Conservation (phyloP, 2,329 filamentous ascomycete genomes). For the Colletotrichum tropicicola region DNA sequence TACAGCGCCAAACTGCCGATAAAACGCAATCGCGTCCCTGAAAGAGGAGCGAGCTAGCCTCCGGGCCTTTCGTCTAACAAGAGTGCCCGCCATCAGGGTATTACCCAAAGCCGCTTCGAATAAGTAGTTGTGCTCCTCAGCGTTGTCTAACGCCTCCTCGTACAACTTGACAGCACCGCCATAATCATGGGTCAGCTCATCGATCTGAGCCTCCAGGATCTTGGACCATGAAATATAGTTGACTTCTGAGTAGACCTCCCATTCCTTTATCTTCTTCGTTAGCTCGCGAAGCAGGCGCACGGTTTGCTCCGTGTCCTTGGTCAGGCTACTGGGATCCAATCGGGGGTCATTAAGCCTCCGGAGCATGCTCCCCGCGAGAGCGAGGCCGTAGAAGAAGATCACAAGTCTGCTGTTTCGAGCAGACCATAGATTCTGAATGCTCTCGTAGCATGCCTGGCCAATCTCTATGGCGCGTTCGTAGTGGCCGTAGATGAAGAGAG, state of each 20-base stretch:
- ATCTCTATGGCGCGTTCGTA: constrained; percentile 67
- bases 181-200: constrained; percentile 67
- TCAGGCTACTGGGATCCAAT: constrained; percentile 50
- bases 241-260: constrained; percentile 70
- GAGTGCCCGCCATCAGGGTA: constrained; percentile 77
- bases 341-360: constrained; percentile 58
- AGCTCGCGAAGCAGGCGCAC: constrained; percentile 63
- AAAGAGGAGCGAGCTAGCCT: constrained; percentile 76
- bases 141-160: constrained; percentile 77
- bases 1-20: constrained; percentile 73
- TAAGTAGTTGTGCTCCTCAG: constrained; percentile 70
- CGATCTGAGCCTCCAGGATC: constrained; percentile 73
- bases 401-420: constrained; percentile 65
- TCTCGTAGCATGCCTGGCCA: constrained; percentile 58
- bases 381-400: constrained; percentile 68
- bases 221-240: constrained; percentile 78
- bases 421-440: constrained; percentile 64
- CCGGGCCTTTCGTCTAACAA: constrained; percentile 71
- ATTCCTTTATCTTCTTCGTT: constrained; percentile 69
- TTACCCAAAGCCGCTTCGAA: constrained; percentile 79
- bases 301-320: constrained; percentile 54
- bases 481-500: constrained; percentile 70
- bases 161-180: constrained; percentile 70
- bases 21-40: constrained; percentile 73
- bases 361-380: constrained; percentile 62